Evolutionary conservation across 768 basidiomycete genomes (phyloP), one percentile per base, ranked within the genome.

Genomic region (Tylopilus felleus): DNA sequence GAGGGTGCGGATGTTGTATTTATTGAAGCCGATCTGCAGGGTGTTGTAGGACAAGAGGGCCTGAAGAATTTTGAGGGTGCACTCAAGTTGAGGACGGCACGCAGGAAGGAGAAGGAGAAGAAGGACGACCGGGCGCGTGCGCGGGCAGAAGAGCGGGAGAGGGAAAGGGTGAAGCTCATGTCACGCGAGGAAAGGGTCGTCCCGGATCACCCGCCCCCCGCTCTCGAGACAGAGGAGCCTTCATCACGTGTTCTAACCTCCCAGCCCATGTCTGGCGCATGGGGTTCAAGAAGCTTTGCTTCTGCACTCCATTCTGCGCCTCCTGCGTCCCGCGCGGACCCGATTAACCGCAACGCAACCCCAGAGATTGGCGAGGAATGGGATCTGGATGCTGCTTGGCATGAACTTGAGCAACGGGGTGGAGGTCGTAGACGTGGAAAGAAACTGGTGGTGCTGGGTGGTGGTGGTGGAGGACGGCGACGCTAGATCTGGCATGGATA

Each of bases 1-100:
- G 86, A 92, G 53, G 86, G 91, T 41, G 86, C 92, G 35, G 95
- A 98, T 64, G 92, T 98, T 42, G 87, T 93, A 22, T 98, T 98
- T 71, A 76, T 98, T 50, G 95, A 99, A 71, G 84, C 92, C 8
- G 88, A 96, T 65, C 74, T 98, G 17, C 77, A 80, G 53, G 77
- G 75, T 8, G 88, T 95, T 33, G 90, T 98, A 19, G 88, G 92
- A 28, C 64, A 66, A 14, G 86, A 86, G 12, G 85, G 87, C 0
- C 68, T 98, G 51, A 86, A 81, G 75, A 86, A 81, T 53, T 99
- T 97, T 62, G 92, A 94, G 64, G 82, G 81, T 2, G 81, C 90
- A 28, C 75, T 99, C 52, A 88, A 83, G 71, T 80, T 82, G 71
- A 84, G 96, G 28, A 78, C 84, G 1, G 67, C 80, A 10, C 80